Evolutionary conservation across 192 early-diverging fungal genomes (phyloP), one percentile per base, ranked within the genome.

Genomic region (Oehlia diaphana): DNA sequence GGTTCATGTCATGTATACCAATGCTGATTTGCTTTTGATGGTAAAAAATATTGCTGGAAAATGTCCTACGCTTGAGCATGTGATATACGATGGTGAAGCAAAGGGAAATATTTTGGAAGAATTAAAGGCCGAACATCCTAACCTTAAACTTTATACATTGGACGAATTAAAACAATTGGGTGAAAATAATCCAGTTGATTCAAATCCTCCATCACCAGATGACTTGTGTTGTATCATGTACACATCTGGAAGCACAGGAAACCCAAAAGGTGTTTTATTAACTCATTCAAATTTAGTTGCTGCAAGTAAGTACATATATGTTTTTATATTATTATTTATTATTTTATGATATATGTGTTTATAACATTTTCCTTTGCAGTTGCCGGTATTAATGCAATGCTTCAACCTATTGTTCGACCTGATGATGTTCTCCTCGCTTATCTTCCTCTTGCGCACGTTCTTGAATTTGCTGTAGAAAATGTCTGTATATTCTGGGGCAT

Each of bases 221-320:
- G 94, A 95, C 80, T 85, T 86, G 26, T 90, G 92, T 86, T 88
- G 93, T 76, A 94, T 98, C 78, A 96, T 98, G 95, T 98, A 92
- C 81, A 95, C 92, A 23, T 92, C 91, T 81, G 94, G 97, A 50
- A 92, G 92, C n/a, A 98, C 96, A 14, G 96, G 97, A 28, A 91
- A 91, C 84, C 96, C 97, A 64, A 97, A 97, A 84, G 97, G 97
- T 77, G 96, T 96, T 49, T 82, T 95, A 77, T 83, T 99, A 12
- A 89, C 92, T 66, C 96, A 99, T 81, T 82, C 86, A 72, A 96
- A 95, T 79, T 84, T 98, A 74, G 87, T 96, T 72, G 90, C 97
- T 74, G 91, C 93, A 72, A 84, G 88, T 88, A 87, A 83, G 84
- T 86, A 65, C 37, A 12, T n/a, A 72, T 53, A 28, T 10, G 7